These are phyloP conservation scores for Camellia sinensis DNA, from an alignment of 148 eudicot genomes.

Conservation along the genomic window DNA sequence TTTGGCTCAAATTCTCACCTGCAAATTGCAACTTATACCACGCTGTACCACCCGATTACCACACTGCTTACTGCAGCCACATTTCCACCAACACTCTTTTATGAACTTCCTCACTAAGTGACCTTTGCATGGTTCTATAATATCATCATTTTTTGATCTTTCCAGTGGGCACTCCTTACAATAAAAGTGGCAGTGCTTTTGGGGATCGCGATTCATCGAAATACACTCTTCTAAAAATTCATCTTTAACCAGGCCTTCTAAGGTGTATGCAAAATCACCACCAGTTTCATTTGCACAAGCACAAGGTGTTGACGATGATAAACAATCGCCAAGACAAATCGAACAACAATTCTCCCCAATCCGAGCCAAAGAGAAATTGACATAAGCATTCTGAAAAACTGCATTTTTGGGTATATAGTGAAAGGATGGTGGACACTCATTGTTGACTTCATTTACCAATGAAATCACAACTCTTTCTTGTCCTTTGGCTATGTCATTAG, in stretches of 20 bases:
- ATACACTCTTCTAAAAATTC: slow-evolving; percentile 59
- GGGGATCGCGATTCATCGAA: slow-evolving; percentile 44
- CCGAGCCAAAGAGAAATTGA: slow-evolving; percentile 57
- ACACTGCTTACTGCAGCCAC: slow-evolving; percentile 71
- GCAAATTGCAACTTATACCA: slow-evolving; percentile 60
- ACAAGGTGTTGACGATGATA: slow-evolving; percentile 46
- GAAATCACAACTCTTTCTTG: slow-evolving; percentile 55
- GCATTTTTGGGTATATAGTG: slow-evolving; percentile 59
- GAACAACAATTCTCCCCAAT: slow-evolving; percentile 62
- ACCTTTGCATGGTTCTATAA: slow-evolving; percentile 63
- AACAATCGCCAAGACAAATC: slow-evolving; percentile 61
- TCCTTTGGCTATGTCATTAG: slow-evolving; percentile 58
- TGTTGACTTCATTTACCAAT: slow-evolving; percentile 40
- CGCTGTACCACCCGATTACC: slow-evolving; percentile 80
- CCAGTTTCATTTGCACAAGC: slow-evolving; percentile 55
- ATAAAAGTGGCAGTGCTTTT: slow-evolving; percentile 39
- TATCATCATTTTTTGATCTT: slow-evolving; percentile 47
- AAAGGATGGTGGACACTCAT: slow-evolving; percentile 56
- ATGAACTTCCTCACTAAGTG: slow-evolving; percentile 66
- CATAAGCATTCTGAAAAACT: slow-evolving; percentile 52
- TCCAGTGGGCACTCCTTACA: slow-evolving; percentile 74
- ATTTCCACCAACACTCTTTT: slow-evolving; percentile 88
- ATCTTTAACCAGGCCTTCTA: slow-evolving; percentile 58
- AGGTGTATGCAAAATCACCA: slow-evolving; percentile 54
- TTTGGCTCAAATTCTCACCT: slow-evolving; percentile 42